Conservation (phyloP, 2,329 filamentous ascomycete species). For the Elsinoe necatrix region DNA sequence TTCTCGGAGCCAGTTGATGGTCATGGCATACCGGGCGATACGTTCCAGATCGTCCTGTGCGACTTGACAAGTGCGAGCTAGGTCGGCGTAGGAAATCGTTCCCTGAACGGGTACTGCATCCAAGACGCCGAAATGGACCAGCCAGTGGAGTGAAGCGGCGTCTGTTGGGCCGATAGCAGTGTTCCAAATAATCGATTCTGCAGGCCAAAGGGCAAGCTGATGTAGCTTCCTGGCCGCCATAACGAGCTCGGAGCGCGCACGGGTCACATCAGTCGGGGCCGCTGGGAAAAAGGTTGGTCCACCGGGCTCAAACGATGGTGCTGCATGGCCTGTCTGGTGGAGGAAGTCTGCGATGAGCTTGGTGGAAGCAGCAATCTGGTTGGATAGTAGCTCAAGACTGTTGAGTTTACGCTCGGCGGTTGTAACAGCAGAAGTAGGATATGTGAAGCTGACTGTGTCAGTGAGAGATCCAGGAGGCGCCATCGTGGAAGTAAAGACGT, state of each 20-base stretch:
- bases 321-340: not conserved
- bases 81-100: conserved; percentile 23
- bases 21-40: conserved; percentile 33
- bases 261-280: conserved; percentile 5
- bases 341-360: not conserved
- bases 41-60: conserved; percentile 25
- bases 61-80: conserved; percentile 24
- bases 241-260: not conserved
- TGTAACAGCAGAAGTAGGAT: not conserved
- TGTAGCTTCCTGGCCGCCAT: not conserved
- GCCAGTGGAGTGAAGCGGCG: conserved; percentile 19
- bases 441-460: not conserved
- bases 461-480: not conserved
- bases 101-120: conserved; percentile 24
- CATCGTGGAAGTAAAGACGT: not conserved
- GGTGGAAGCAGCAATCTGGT: not conserved
- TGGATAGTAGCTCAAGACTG: not conserved
- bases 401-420: not conserved
- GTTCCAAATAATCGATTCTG: not conserved
- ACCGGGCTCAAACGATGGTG: not conserved
- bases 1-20: conserved; percentile 23
- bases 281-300: not conserved
- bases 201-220: not conserved
- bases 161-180: not conserved
- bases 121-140: conserved; percentile 21